Base-by-base conservation (phyloP, 352 stramenopile genomes). In the Pythium dissimile region DNA sequence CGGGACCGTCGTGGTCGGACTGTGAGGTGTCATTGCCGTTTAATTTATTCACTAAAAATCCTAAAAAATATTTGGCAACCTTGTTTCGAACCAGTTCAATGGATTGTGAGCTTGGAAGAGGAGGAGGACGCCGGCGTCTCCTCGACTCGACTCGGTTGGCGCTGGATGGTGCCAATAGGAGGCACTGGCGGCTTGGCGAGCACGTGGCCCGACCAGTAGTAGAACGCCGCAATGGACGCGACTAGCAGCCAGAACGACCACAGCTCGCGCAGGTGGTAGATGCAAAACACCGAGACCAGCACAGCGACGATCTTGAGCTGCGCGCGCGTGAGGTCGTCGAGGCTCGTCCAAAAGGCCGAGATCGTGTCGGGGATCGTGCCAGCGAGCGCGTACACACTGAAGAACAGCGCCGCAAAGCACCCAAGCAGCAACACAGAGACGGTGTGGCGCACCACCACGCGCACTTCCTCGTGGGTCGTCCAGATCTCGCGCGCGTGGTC, bases 181-280 rank as follows among this genome's bases (percentile, higher is more conserved):
- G 42, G 34, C 21, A 20, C 16, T 2, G 38, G 46, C 7, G 37
- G 24, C 42, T 58, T 59, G 28, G 51, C 55, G 64, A 76, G 59
- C 11, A 72, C 58, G 53, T 84, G 71, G 20, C 73, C 73, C 4
- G 69, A 84, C 71, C 73, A 84, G 52, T 79, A 79, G 64, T 80
- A 84, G 49, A 76, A 84, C 18, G 24, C 54, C 2, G 54, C 31
- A 13, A 67, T 26, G 0, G 48, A 47, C 18, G 39, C 62, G n/a
- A 67, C 10, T 1, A 63, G 18, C 27, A 74, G n/a, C 73, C 71
- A 80, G 32, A 80, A 75, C 60, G 63, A 73, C 69, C 66, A 76
- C 16, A 69, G 43, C 42, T 66, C 48, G 2, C 69, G 68, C 18
- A 78, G 56, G 20, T 75, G 62, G 47, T 79, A 77, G 23, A 78